Conservation (phyloP, 164 flowering plant genomes). For the Vitis rupestris region DNA sequence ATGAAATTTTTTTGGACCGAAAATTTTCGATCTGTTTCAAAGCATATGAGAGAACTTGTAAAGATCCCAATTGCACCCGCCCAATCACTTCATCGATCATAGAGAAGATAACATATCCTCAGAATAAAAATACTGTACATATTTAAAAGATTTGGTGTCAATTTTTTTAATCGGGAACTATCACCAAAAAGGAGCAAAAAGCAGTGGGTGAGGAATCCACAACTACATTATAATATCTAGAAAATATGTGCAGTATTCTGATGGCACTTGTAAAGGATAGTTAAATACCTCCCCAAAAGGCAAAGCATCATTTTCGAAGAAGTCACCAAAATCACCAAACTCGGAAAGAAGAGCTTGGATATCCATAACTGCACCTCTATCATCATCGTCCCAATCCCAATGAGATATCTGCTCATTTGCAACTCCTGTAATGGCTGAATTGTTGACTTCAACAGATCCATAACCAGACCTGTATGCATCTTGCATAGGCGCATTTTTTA, state of each 20-base stretch:
- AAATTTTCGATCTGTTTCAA: neutral
- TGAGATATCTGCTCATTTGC: conserved; percentile 54
- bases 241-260: neutral
- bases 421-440: conserved; percentile 47
- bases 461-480: conserved; percentile 51
- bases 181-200: no score
- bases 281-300: conserved; percentile 90
- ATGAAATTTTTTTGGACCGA: neutral
- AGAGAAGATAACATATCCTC: neutral
- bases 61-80: no score
- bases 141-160: no score
- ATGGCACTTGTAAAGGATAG: neutral
- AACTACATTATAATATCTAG: neutral
- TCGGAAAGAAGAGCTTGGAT: conserved; percentile 87
- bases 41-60: neutral
- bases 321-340: conserved; percentile 97
- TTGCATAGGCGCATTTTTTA: conserved; percentile 42
- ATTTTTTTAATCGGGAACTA: no score
- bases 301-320: conserved; percentile 78
- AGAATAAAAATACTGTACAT: neutral
- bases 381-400: conserved; percentile 91
- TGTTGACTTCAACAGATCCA: conserved; percentile 49
- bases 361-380: conserved; percentile 64
- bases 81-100: neutral
- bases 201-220: no score